A percentile compares a stretch with the other conserved stretches of the same genome.
Conservation (phyloP, 1,284 basidiomycete species). For the Rhodotorula glutinis region DNA sequence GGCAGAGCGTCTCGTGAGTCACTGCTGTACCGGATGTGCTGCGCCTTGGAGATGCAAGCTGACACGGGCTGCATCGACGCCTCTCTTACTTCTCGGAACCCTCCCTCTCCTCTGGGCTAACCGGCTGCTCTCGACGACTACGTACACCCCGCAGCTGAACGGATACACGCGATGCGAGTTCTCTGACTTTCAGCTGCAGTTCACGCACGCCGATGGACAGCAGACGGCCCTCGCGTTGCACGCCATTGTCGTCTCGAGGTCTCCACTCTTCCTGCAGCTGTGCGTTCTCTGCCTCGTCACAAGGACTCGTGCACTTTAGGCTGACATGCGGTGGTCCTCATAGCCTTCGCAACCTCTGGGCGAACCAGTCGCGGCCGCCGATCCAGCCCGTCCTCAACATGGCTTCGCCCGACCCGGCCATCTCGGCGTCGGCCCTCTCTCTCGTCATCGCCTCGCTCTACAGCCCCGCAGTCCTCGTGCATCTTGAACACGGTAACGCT, state of each 20-base stretch:
- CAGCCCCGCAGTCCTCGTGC: conserved; percentile 18
- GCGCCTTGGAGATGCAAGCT: neutral
- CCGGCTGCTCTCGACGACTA: neutral
- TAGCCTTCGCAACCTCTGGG: conserved; percentile 1
- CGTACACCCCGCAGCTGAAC: neutral
- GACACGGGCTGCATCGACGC: neutral
- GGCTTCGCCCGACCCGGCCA: conserved; percentile 9
- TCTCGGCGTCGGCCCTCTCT: conserved; percentile 13
- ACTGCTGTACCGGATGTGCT: rapidly evolving
- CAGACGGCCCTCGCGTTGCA: conserved; percentile 9
- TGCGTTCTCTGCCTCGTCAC: neutral
- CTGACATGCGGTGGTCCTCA: neutral
- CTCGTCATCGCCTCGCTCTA: conserved; percentile 31
- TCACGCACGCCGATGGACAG: neutral
- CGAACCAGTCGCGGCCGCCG: conserved; percentile 1
- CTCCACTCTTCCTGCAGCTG: conserved; percentile 16
- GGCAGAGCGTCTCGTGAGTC: conserved; percentile 8
- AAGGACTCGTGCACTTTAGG: rapidly evolving
- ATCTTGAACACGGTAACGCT: conserved; percentile 3
- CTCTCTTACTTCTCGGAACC: too few relatives aligned
- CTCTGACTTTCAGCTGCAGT: conserved; percentile 15
- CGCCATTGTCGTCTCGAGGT: conserved; percentile 19
- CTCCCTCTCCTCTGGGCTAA: neutral
- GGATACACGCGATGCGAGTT: conserved; percentile 12
- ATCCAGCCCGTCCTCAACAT: conserved; percentile 4